Conservation (phyloP, 2,329 filamentous ascomycete species). For the Hymenotorrendiella dingleyae region DNA sequence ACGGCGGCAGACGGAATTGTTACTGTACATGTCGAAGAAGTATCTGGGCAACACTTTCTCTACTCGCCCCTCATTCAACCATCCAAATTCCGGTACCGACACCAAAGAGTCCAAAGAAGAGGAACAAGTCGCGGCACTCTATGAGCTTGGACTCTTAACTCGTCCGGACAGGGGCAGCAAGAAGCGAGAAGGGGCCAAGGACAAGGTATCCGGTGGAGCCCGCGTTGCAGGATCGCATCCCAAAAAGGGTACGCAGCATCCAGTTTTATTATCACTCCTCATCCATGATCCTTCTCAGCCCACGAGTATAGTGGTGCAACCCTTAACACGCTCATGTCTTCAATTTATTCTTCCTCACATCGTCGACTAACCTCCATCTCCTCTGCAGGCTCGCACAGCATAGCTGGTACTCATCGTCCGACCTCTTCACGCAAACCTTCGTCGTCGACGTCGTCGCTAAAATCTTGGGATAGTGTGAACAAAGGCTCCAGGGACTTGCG, state of each 20-base stretch:
- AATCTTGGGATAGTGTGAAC: conserved; percentile 12
- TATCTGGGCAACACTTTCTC: conserved; percentile 18
- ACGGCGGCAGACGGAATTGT: neutral
- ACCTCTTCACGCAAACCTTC: conserved; percentile 8
- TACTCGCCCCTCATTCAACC: too few relatives aligned
- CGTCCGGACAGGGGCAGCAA: conserved; percentile 25
- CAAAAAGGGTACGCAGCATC: conserved; percentile 25
- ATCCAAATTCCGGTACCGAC: neutral
- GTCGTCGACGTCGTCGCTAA: conserved; percentile 7
- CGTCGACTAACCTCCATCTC: conserved; percentile 13
- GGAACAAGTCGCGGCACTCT: conserved; percentile 27
- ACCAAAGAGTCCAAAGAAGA: conserved; percentile 15
- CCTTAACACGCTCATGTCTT: neutral
- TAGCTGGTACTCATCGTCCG: conserved; percentile 9
- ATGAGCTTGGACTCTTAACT: conserved; percentile 30
- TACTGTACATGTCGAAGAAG: conserved; percentile 25
- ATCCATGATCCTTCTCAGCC: neutral
- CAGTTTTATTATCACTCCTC: conserved; percentile 4
- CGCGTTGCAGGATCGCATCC: conserved; percentile 27
- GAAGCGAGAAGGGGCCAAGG: conserved; percentile 26
- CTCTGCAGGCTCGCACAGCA: conserved; percentile 8
- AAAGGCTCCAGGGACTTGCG: conserved; percentile 20
- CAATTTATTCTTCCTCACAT: conserved; percentile 1
- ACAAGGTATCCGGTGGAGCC: conserved; percentile 19
- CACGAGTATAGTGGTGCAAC: neutral